A percentile compares a stretch with the other conserved stretches of the same genome.
Conservation (phyloP, 768 basidiomycete genomes). For the Lactarius deliciosus region DNA sequence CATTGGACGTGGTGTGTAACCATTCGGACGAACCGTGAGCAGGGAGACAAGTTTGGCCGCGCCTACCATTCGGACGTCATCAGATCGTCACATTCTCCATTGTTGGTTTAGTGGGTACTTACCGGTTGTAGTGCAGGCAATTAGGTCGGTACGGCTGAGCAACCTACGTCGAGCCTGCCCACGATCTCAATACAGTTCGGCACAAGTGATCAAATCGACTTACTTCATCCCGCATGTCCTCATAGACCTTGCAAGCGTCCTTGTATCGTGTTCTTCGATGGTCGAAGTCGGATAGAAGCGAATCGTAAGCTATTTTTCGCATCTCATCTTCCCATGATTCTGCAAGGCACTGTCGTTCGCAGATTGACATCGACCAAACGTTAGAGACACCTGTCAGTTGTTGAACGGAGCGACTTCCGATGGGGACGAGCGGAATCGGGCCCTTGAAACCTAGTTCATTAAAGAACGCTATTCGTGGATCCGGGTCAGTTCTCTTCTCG, state of each 20-base stretch:
- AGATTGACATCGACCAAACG: constrained; percentile 56
- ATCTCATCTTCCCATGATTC: constrained; percentile 49
- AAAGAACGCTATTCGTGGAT: constrained; percentile 38
- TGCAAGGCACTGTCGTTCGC: constrained; percentile 49
- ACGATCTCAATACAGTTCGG: constrained; percentile 1
- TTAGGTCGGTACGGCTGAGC: constrained; percentile 54
- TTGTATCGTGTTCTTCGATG: constrained; percentile 42
- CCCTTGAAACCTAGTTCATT: constrained; percentile 37
- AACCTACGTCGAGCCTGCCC: constrained; percentile 55
- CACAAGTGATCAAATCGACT: constrained; percentile 21
- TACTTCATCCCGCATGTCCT: constrained; percentile 55
- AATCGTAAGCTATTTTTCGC: constrained; percentile 35
- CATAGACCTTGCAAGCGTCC: constrained; percentile 39
- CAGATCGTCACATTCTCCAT: neutral
- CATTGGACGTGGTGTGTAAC: neutral
- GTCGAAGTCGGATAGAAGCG: constrained; percentile 46
- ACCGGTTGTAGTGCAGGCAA: constrained; percentile 81
- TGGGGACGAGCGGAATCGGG: constrained; percentile 42
- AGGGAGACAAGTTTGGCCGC: constrained; percentile 65
- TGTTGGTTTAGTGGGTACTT: constrained; percentile 14
- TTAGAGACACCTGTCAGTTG: constrained; percentile 38
- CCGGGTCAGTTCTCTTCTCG: neutral
- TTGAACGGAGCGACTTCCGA: constrained; percentile 38
- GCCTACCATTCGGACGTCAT: constrained; percentile 39
- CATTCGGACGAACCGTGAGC: constrained; percentile 45